These are phyloP conservation scores for Paecilomyces sp. DNA, from an alignment of 2,329 filamentous ascomycete genomes.

Conservation along the genomic window DNA sequence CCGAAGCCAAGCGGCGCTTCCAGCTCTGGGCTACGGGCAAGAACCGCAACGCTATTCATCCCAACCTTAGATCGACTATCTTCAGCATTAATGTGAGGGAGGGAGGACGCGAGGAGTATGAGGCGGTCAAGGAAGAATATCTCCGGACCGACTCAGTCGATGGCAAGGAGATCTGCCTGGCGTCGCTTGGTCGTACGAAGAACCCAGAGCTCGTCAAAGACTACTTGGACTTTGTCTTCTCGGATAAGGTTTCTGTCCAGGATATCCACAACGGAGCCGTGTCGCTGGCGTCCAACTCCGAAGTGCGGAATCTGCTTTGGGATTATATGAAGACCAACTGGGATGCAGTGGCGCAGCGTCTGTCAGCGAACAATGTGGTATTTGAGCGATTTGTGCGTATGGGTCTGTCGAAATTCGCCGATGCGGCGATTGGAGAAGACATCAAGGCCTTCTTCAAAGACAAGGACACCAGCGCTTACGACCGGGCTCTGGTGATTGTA, in stretches of 20 bases:
- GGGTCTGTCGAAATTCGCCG: constrained; percentile 70
- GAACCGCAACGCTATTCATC: constrained; percentile 65
- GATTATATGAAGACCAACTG: constrained; percentile 79
- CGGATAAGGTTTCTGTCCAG: constrained; percentile 73
- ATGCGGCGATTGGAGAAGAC: constrained; percentile 61
- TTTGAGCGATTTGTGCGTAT: constrained; percentile 82
- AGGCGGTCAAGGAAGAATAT: constrained; percentile 79
- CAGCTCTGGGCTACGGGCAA: constrained; percentile 63
- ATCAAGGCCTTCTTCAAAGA: constrained; percentile 77
- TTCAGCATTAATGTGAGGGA: constrained; percentile 74
- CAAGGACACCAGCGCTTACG: constrained; percentile 80
- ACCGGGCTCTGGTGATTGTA: constrained; percentile 77
- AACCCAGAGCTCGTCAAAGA: constrained; percentile 60
- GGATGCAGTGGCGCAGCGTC: constrained; percentile 61
- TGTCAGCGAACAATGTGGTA: constrained; percentile 76
- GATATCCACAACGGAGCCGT: constrained; percentile 80
- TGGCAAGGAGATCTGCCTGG: constrained; percentile 78
- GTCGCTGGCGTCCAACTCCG: constrained; percentile 64
- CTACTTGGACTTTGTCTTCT: constrained; percentile 68
- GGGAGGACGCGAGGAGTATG: constrained; percentile 61
- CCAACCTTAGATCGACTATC: constrained; percentile 71
- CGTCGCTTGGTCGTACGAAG: constrained; percentile 67
- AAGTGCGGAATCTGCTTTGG: constrained; percentile 72
- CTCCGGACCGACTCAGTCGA: constrained; percentile 76
- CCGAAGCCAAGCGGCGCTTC: constrained; percentile 73